Conservation (phyloP, 352 stramenopile genomes). For the Phytophthora litchii region DNA sequence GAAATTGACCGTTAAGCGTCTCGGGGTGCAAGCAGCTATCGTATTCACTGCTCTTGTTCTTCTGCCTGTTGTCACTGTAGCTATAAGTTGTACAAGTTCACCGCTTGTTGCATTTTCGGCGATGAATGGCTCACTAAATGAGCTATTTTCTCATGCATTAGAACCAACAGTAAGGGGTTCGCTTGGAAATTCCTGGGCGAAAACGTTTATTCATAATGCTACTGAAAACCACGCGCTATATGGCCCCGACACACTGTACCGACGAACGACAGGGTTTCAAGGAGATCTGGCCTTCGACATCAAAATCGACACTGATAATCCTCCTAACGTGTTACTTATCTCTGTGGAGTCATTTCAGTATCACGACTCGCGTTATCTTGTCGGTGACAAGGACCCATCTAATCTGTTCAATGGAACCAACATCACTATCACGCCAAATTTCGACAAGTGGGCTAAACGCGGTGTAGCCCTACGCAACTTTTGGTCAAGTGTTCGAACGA, state of each 20-base stretch:
- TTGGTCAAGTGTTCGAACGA: conserved; percentile 61
- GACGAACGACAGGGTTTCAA: conserved; percentile 42
- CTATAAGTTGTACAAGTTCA: conserved; percentile 9
- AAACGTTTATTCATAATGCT: conserved; percentile 35
- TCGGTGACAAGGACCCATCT: conserved; percentile 37
- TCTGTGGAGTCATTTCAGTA: conserved; percentile 54
- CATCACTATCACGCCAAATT: conserved; percentile 40
- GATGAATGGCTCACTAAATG: conserved; percentile 43
- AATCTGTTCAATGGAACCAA: conserved; percentile 36
- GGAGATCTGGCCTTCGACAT: conserved; percentile 43
- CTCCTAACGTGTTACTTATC: conserved; percentile 51
- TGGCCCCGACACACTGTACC: conserved; percentile 36
- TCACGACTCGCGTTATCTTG: conserved; percentile 51
- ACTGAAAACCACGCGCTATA: conserved; percentile 50
- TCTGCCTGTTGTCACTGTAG: conserved; percentile 2
- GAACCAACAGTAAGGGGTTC: conserved; percentile 1
- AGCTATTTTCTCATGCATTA: conserved; percentile 27
- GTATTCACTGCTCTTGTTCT: too few species aligned
- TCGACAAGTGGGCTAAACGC: conserved; percentile 50
- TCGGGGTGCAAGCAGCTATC: too few species aligned
- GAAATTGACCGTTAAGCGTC: too few species aligned
- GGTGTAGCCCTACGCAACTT: conserved; percentile 54
- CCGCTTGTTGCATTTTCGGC: conserved; percentile 33
- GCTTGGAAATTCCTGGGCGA: conserved; percentile 3
- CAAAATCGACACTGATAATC: conserved; percentile 29